Conservation (phyloP, 208 protist species). For the Wallacemonas sp. region DNA sequence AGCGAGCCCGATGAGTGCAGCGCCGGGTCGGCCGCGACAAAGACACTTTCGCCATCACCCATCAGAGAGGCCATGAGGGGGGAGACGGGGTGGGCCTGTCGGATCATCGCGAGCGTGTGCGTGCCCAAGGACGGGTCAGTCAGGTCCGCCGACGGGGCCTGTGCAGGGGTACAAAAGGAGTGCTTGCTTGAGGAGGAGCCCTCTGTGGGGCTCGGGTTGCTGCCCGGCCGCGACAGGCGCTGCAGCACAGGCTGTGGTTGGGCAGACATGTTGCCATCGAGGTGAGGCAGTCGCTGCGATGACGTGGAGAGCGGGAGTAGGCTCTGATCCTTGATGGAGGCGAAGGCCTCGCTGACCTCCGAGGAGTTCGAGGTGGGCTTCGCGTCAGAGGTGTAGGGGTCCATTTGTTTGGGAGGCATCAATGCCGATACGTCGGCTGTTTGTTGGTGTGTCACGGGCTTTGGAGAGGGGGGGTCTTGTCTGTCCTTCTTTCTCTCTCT, state of each 20-base stretch:
- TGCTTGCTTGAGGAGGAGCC: neutral
- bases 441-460: too few relatives aligned
- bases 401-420: neutral
- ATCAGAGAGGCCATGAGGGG: neutral
- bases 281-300: neutral
- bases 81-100: neutral
- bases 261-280: neutral
- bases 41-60: neutral
- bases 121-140: neutral
- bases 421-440: too few relatives aligned
- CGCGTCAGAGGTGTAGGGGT: neutral
- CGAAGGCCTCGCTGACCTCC: neutral
- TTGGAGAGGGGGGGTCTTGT: too few relatives aligned
- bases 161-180: neutral
- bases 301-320: neutral
- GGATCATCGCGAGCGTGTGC: neutral
- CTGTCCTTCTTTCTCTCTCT: too few relatives aligned
- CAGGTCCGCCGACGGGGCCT: too few relatives aligned
- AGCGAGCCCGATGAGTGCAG: constrained; percentile 6
- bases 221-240: neutral
- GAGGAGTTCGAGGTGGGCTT: neutral
- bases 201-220: neutral
- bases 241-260: neutral
- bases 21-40: neutral
- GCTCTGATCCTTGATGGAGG: constrained; percentile 8